Conservation (phyloP, 805 yeast genomes). For the Hanseniaspora mollemarum region DNA sequence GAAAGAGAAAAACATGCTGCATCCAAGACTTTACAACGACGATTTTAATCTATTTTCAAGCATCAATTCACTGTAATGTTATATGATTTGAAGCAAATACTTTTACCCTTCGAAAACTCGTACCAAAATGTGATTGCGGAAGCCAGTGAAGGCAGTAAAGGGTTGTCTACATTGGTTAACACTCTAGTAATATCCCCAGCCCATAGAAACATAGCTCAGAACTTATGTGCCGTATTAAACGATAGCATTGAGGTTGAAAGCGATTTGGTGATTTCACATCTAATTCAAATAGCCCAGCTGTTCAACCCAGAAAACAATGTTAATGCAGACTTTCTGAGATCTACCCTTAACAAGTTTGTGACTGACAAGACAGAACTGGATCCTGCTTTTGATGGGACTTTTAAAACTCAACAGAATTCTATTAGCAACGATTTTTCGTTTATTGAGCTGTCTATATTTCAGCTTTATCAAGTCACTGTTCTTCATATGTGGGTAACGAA, state of each 20-base stretch:
- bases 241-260: conserved; percentile 3
- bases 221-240: neutral
- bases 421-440: conserved; percentile 25
- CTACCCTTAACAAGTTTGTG: conserved; percentile 30
- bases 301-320: conserved; percentile 10
- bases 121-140: conserved; percentile 10
- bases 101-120: conserved; percentile 7
- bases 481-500: conserved; percentile 68
- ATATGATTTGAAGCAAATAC: conserved; percentile 2
- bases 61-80: neutral
- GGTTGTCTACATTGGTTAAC: conserved; percentile 10
- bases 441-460: conserved; percentile 45
- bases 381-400: conserved; percentile 55
- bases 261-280: neutral
- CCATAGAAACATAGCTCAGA: neutral
- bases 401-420: conserved; percentile 33
- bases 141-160: conserved; percentile 5
- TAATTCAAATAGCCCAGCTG: conserved; percentile 5
- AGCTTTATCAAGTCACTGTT: conserved; percentile 46
- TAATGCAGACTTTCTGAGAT: conserved; percentile 5
- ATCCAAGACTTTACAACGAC: neutral
- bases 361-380: conserved; percentile 34
- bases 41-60: no score
- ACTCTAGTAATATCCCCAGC: conserved; percentile 2
- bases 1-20: neutral